Base-by-base conservation (phyloP, 306 rosid species). In the Sechiopsis laciniata region DNA sequence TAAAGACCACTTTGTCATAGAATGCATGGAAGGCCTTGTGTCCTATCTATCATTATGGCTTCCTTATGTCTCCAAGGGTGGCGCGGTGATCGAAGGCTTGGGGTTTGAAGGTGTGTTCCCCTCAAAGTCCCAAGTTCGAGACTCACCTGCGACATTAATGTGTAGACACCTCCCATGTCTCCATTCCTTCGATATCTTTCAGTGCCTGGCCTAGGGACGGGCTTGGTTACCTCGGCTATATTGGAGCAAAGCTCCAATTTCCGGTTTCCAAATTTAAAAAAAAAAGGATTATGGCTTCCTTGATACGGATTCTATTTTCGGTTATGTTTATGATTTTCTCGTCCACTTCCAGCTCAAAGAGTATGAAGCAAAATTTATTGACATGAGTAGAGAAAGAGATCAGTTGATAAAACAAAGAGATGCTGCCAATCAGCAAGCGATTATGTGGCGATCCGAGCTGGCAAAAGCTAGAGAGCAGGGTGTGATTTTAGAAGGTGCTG, bases 401-500 rank as follows among this genome's bases (percentile, higher is more conserved):
- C 91, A 86, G 69, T 67, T 89, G 85, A 76, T 71, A 73, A 87
- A 78, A 83, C 97, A 88, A 84, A 88, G 95, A 79, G 92, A 85
- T 81, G 88, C 89, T 22, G 92, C 99, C 46, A 74, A 78, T 77
- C 87, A 83, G 81, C 97, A 95, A 87, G 95, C 91, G 61, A 81
- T 84, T 82, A 85, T 91, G 96, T 95, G 99, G 99, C 96, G 97
- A 46, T 79, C 95, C 14, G 97, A 95, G 82, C 91, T 95, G 55
- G 99, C 86, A 37, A 95, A 95, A 89, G 96, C 97, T 76, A 88
- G 99, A 79, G 99, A 95, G 69, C 90, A 84, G 67, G 96, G 71
- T 22, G 97, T 89, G 73, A 89, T 91, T 76, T 83, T 82, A 80
- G 99, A 95, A 89, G 99, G 90, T 69, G 79, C 91, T 59, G 90